phyloP scores from a whole-genome alignment of 2,329 filamentous ascomycete genomes.

The Pestalotiopsis sp. region DNA sequence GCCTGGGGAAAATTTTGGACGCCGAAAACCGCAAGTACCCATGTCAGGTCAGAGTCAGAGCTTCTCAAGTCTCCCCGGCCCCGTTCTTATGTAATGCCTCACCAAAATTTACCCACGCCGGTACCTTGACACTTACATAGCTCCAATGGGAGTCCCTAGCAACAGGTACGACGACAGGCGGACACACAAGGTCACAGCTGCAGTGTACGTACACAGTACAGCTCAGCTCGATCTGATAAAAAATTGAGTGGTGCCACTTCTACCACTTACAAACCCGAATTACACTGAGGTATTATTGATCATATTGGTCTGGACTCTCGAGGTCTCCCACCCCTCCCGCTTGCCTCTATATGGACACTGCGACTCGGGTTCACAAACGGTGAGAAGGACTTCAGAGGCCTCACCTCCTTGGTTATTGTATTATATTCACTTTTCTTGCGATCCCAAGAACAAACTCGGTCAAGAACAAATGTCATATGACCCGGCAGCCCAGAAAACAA shows the following conservation, averaged over 20 bases:
- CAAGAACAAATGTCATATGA: neutral
- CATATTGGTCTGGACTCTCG: neutral
- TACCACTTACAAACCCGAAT: neutral
- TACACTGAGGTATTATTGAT: neutral
- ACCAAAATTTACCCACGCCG: neutral
- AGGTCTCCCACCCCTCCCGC: neutral
- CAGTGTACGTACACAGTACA: neutral
- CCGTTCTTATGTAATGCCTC: slow-evolving; percentile 3
- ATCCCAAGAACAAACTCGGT: neutral
- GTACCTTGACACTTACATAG: neutral
- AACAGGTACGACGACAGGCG: neutral
- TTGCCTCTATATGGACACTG: neutral
- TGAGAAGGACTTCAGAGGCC: neutral
- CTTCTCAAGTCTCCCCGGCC: neutral
- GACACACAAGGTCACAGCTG: neutral
- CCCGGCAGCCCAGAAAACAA: neutral
- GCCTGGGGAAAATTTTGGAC: slow-evolving; percentile 12
- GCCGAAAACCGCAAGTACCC: slow-evolving; percentile 10
- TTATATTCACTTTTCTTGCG: neutral
- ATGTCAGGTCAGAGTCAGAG: slow-evolving; percentile 6
- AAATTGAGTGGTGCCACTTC: neutral
- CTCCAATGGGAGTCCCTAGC: neutral
- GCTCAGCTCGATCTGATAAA: neutral
- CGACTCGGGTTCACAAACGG: neutral
- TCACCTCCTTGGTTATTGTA: neutral